phyloP scores from a whole-genome alignment of 1,284 basidiomycete species.

The Microbotryomycetes sp. region DNA sequence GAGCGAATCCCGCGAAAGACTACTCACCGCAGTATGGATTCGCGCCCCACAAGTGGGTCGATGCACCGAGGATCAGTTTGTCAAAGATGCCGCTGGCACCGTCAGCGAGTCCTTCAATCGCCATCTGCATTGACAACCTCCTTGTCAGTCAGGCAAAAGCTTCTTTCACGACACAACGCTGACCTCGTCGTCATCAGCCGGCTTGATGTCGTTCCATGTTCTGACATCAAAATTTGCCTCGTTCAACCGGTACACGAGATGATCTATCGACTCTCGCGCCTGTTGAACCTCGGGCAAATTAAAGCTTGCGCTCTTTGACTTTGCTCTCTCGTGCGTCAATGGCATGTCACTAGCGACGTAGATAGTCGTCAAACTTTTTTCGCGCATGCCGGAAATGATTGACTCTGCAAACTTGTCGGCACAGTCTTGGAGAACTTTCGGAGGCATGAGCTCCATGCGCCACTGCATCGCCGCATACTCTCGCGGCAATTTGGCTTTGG shows the following conservation, averaged over 20 bases:
- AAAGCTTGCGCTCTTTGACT: constrained; percentile 3
- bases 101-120: constrained; percentile 2
- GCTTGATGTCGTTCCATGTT: constrained; percentile 6
- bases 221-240: neutral
- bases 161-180: neutral
- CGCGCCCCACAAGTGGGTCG: constrained; percentile 1
- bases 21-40: constrained; percentile 2
- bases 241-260: neutral
- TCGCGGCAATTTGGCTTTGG: neutral
- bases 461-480: constrained; percentile 4
- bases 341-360: constrained; percentile 6
- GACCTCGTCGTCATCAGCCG: neutral
- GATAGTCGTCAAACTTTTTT: neutral
- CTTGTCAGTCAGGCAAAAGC: neutral
- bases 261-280: constrained; percentile 3
- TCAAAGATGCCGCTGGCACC: constrained; percentile 3
- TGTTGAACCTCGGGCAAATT: neutral
- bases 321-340: neutral
- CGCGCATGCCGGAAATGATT: constrained; percentile 3
- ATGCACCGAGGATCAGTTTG: neutral
- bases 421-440: constrained; percentile 1
- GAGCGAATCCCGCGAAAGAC: neutral
- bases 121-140: neutral
- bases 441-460: constrained; percentile 6
- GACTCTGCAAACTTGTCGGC: constrained; percentile 3